Evolutionary conservation across 495 filamentous ascomycete species (phyloP).

Genomic region (Parathielavia hyrcaniae): DNA sequence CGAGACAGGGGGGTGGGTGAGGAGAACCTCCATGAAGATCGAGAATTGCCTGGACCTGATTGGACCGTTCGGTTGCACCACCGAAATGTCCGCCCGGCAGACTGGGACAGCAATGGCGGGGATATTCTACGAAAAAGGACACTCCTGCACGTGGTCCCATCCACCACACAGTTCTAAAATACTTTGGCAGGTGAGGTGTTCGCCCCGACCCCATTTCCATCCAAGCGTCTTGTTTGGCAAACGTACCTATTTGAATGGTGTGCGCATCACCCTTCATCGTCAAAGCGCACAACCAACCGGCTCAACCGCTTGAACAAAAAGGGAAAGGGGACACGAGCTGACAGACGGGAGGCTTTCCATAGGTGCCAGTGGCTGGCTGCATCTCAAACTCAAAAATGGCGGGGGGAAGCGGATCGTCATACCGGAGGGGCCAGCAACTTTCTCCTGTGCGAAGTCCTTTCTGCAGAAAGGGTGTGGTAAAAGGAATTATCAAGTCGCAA

Average conservation of each 20-base stretch:
- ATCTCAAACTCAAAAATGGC: background rate
- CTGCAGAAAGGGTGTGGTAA: slow-evolving; percentile 37
- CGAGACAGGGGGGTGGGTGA: background rate
- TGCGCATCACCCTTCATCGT: background rate
- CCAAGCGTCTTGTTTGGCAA: too few species aligned
- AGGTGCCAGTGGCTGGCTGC: too few species aligned
- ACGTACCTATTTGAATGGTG: too few species aligned
- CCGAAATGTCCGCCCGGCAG: too few species aligned
- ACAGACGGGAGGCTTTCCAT: background rate
- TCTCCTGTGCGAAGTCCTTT: background rate
- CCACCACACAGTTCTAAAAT: too few species aligned
- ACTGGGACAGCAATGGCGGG: too few species aligned
- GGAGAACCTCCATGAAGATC: slow-evolving; percentile 9
- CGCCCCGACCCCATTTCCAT: too few species aligned
- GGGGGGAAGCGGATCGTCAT: too few species aligned
- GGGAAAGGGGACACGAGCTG: slow-evolving; percentile 1
- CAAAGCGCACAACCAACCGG: background rate
- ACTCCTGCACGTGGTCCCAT: background rate
- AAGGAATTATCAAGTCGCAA: slow-evolving; percentile 41
- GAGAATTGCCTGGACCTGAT: background rate
- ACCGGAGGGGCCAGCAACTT: background rate
- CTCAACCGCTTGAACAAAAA: background rate
- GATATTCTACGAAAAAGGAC: background rate
- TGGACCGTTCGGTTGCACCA: too few species aligned
- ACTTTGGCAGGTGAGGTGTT: too few species aligned